Evolutionary conservation across 2,329 filamentous ascomycete genomes (phyloP).

Genomic region (Bipolaris cookei): DNA sequence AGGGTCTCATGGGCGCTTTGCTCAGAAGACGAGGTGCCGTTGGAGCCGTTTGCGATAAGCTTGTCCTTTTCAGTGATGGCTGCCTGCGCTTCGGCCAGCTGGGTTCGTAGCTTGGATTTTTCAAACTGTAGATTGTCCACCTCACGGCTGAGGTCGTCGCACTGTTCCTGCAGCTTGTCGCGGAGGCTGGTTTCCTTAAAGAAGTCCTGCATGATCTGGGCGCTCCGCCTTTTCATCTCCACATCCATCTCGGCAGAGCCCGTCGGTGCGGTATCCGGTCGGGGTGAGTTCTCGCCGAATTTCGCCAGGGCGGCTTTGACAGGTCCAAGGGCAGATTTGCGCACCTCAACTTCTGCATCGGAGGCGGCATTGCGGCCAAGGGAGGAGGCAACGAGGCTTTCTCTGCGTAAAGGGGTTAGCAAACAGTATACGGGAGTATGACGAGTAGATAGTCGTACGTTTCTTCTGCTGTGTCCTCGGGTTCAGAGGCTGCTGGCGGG

Average conservation of each 20-base stretch:
- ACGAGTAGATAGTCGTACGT: not conserved
- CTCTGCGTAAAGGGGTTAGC: conserved; percentile 15
- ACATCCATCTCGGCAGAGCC: conserved; percentile 39
- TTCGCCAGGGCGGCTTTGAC: conserved; percentile 41
- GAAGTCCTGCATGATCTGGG: conserved; percentile 49
- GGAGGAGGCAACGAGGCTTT: conserved; percentile 32
- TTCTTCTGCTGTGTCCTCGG: conserved; percentile 15
- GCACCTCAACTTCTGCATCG: conserved; percentile 44
- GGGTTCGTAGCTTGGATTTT: conserved; percentile 40
- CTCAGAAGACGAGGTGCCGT: conserved; percentile 18
- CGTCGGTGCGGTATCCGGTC: conserved; percentile 45
- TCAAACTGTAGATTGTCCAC: conserved; percentile 42
- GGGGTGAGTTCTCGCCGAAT: conserved; percentile 34
- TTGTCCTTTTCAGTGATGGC: conserved; percentile 43
- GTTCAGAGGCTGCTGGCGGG: conserved; percentile 15
- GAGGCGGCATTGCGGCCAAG: conserved; percentile 38
- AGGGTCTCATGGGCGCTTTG: conserved; percentile 33
- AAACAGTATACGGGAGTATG: not conserved
- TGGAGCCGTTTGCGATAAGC: conserved; percentile 30
- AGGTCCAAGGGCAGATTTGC: conserved; percentile 34
- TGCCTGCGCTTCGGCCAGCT: conserved; percentile 41
- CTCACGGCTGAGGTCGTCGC: conserved; percentile 42
- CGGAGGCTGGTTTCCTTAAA: conserved; percentile 48
- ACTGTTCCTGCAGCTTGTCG: conserved; percentile 46
- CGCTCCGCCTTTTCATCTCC: conserved; percentile 42